These are phyloP conservation scores for Neoboletus brunneissimus DNA, from an alignment of 768 basidiomycete genomes.

Conservation along the genomic window DNA sequence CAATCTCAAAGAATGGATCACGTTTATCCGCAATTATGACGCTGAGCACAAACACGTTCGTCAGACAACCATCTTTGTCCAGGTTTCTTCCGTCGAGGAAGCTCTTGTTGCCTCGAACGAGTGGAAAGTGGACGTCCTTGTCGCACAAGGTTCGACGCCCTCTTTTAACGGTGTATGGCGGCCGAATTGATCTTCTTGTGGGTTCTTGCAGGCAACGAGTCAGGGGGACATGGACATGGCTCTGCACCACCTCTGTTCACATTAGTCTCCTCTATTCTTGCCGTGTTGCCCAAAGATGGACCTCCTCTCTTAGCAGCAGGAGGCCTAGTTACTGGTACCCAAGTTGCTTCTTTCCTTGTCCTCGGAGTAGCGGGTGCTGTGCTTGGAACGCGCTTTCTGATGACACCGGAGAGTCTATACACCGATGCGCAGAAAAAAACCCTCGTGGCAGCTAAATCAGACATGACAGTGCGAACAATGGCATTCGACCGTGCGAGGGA, in stretches of 20 bases:
- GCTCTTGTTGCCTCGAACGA: slow-evolving; percentile 56
- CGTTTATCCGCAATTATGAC: slow-evolving; percentile 57
- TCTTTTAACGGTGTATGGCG: background rate
- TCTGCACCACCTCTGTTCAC: slow-evolving; percentile 58
- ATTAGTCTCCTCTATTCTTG: slow-evolving; percentile 55
- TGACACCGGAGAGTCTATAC: slow-evolving; percentile 64
- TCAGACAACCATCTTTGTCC: slow-evolving; percentile 59
- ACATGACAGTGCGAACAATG: slow-evolving; percentile 53
- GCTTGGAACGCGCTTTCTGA: slow-evolving; percentile 72
- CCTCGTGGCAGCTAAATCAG: slow-evolving; percentile 45
- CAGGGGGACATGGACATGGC: slow-evolving; percentile 71
- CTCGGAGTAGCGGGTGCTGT: slow-evolving; percentile 69
- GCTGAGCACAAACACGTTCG: slow-evolving; percentile 35
- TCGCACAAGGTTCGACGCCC: slow-evolving; percentile 64
- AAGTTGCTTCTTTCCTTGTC: slow-evolving; percentile 61
- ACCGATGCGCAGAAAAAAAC: slow-evolving; percentile 50
- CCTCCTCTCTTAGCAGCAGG: slow-evolving; percentile 72
- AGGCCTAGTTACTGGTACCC: slow-evolving; percentile 61
- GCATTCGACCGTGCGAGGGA: slow-evolving; percentile 60
- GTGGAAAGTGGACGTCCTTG: slow-evolving; percentile 73
- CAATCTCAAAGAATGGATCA: slow-evolving; percentile 57
- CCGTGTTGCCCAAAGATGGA: slow-evolving; percentile 38
- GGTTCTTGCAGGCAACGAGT: slow-evolving; percentile 57
- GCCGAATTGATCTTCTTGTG: slow-evolving; percentile 2
- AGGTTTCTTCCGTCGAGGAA: slow-evolving; percentile 58